Evolutionary conservation across 2,329 filamentous ascomycete species (phyloP).

Genomic region (Verruconis gallopava): DNA sequence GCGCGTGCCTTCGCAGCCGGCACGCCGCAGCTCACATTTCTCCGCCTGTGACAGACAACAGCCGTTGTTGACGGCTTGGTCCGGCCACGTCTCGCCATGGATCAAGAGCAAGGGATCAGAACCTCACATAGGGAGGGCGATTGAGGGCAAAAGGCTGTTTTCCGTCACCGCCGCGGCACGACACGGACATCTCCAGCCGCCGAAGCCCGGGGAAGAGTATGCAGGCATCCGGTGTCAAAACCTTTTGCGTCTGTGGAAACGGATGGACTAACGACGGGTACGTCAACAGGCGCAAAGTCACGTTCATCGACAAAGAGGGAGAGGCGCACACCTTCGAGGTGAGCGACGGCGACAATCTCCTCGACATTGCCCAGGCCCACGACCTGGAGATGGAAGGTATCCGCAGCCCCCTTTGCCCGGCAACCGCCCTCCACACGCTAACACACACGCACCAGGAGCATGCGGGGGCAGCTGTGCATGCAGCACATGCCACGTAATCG

Average conservation of each 20-base stretch:
- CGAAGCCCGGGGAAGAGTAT: constrained; percentile 86
- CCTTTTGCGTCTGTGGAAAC: background rate
- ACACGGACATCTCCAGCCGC: constrained; percentile 73
- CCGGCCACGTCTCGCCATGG: constrained; percentile 1
- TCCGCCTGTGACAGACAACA: constrained; percentile 5
- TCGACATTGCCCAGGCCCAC: constrained; percentile 89
- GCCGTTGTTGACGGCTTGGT: no score
- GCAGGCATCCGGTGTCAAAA: constrained; percentile 17
- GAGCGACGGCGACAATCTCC: constrained; percentile 74
- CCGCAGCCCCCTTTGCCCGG: constrained; percentile 12
- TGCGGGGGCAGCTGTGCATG: constrained; percentile 91
- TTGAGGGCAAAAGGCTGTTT: constrained; percentile 38
- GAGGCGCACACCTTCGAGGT: constrained; percentile 65
- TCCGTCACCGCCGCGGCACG: constrained; percentile 45
- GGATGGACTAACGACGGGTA: background rate
- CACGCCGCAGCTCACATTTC: background rate
- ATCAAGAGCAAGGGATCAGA: background rate
- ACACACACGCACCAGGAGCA: constrained; percentile 42
- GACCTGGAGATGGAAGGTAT: constrained; percentile 92
- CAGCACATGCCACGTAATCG: constrained; percentile 85
- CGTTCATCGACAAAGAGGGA: constrained; percentile 87
- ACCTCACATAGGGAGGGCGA: no score
- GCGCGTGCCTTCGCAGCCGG: no score
- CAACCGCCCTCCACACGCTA: background rate
- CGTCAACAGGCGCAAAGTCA: constrained; percentile 63